Evolutionary conservation across 306 rosid species (phyloP), one percentile per base, ranked within the genome.

Genomic region (Canavalia ensiformis): DNA sequence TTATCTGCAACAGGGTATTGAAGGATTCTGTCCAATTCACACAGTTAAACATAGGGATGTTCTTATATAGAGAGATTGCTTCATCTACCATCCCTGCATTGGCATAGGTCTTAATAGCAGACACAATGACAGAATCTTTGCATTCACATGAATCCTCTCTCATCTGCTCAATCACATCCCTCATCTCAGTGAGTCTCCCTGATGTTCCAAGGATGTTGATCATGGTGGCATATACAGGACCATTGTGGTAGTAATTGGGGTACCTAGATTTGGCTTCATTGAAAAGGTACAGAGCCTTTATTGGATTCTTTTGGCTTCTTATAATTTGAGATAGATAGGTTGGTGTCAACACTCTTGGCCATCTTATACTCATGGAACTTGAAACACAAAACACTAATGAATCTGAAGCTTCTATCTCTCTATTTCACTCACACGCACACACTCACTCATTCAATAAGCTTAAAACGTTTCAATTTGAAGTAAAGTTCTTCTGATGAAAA

Each of bases 271-370:
- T 86, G 68, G 76, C 89, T 65, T 81, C 73, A 54, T 79, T 84
- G 85, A 88, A 88, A 78, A 86, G 69, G 13, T 88, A 76, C 33
- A 83, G 86, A 59, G 91, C 91, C n/a, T 79, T 84, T 71, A 75
- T 70, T 2, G 91, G 86, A 41, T 84, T 88, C 72, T 88, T 88
- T 68, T 88, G 89, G 11, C 75, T 77, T 75, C 62, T 84, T 59
- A 88, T 63, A 68, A 88, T 88, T 68, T 83, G 91, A 72, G 88
- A 81, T 34, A 88, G 89, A 28, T 65, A 60, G 5, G 81, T 78
- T 31, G 91, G 89, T 74, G 89, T 81, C 68, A 88, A 84, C 78
- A 86, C 83, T 74, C 89, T 81, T 25, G 89, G 91, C 91, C 91
- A 88, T 65, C 91, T 83, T 75, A 84, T 73, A 46, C 70, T 82